These are phyloP conservation scores for Hypoxylon subgilvum DNA, from an alignment of 495 filamentous ascomycete genomes.

Conservation along the genomic window DNA sequence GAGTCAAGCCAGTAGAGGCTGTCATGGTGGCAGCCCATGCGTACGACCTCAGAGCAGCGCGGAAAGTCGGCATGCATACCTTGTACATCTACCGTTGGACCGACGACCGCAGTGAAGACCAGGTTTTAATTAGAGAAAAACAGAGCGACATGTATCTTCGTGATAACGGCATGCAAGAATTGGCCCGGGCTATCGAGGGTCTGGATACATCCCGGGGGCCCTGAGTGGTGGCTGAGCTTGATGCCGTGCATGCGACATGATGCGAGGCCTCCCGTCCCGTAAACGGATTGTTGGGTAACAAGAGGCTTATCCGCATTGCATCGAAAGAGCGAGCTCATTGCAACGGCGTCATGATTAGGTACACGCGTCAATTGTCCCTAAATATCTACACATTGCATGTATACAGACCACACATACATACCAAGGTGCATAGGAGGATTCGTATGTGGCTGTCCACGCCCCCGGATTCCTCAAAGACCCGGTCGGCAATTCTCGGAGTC, in stretches of 20 bases:
- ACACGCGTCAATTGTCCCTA: not conserved
- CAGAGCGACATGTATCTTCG: conserved; percentile 58
- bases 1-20: conserved; percentile 52
- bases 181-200: conserved; percentile 27
- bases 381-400: not conserved
- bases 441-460: conserved; percentile 4
- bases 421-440: not conserved
- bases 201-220: conserved; percentile 14
- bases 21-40: conserved; percentile 63
- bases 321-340: conserved; percentile 12
- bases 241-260: conserved; percentile 36
- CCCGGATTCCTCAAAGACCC: conserved; percentile 20
- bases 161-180: conserved; percentile 42
- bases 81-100: conserved; percentile 61
- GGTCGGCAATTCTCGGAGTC: conserved; percentile 20
- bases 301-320: conserved; percentile 13
- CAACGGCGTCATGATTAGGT: conserved; percentile 12
- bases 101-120: conserved; percentile 60
- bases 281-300: conserved; percentile 5
- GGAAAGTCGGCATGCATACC: conserved; percentile 54
- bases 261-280: conserved; percentile 29
- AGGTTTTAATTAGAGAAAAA: conserved; percentile 50
- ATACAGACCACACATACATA: not conserved
- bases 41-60: conserved; percentile 58
- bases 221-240: conserved; percentile 6